phyloP scores from a whole-genome alignment of 495 filamentous ascomycete genomes.

The Lindgomyces ingoldianus region DNA sequence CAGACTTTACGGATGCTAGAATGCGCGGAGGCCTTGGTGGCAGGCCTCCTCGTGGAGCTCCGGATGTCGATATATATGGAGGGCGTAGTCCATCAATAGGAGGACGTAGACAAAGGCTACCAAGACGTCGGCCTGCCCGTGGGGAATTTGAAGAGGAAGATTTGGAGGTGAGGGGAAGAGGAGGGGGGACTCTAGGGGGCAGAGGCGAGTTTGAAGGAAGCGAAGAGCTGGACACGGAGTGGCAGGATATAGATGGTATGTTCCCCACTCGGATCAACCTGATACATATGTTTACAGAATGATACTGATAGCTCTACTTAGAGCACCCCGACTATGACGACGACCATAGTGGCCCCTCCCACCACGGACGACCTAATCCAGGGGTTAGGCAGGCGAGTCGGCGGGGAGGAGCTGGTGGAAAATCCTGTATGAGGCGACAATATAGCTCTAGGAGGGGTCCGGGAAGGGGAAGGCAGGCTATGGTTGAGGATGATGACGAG shows the following conservation, averaged over 20 bases:
- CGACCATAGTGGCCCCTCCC: too few species aligned
- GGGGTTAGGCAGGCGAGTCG: too few species aligned
- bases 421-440: too few species aligned
- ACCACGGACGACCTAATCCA: too few species aligned
- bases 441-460: background rate
- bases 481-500: background rate
- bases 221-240: background rate
- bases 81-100: background rate
- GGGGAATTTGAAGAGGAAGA: background rate
- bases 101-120: background rate
- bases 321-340: too few species aligned
- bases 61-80: background rate
- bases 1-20: background rate
- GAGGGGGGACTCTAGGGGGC: background rate
- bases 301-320: too few species aligned
- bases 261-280: too few species aligned
- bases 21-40: background rate
- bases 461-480: background rate
- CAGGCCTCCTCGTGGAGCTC: background rate
- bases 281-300: too few species aligned
- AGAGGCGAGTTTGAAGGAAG: background rate
- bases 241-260: background rate
- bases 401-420: background rate
- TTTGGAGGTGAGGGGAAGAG: background rate
- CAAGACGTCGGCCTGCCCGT: background rate